Evolutionary conservation across 2,329 filamentous ascomycete genomes (phyloP).

Genomic region (Gnomoniopsis smithogilvyi): DNA sequence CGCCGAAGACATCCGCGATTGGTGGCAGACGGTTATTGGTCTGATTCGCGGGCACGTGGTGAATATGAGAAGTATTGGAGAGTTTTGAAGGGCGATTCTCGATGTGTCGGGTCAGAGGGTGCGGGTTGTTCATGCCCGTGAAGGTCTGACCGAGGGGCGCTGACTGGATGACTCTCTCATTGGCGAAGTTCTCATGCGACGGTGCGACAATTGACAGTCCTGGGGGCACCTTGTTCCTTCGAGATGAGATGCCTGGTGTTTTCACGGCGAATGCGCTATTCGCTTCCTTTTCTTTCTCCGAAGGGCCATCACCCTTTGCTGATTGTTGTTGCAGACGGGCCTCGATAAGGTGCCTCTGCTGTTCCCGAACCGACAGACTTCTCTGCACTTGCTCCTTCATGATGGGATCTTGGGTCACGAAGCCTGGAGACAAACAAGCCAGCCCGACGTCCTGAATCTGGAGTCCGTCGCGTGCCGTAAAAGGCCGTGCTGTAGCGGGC

Average conservation of each 20-base stretch:
- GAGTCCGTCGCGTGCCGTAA: slow-evolving; percentile 72
- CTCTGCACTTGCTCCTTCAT: slow-evolving; percentile 95
- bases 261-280: slow-evolving; percentile 53
- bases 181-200: slow-evolving; percentile 85
- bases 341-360: slow-evolving; percentile 94
- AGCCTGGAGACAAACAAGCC: slow-evolving; percentile 91
- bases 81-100: slow-evolving; percentile 80
- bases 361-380: slow-evolving; percentile 88
- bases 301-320: slow-evolving; percentile 68
- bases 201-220: slow-evolving; percentile 94
- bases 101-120: slow-evolving; percentile 73
- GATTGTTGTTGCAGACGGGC: slow-evolving; percentile 83
- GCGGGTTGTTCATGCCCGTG: slow-evolving; percentile 79
- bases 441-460: slow-evolving; percentile 91
- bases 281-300: slow-evolving; percentile 52
- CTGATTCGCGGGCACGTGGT: slow-evolving; percentile 83
- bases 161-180: slow-evolving; percentile 94
- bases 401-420: slow-evolving; percentile 91
- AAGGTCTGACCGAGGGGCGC: slow-evolving; percentile 94
- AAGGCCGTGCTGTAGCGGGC: slow-evolving; percentile 63
- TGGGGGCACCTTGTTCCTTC: slow-evolving; percentile 77
- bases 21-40: slow-evolving; percentile 90
- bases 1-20: slow-evolving; percentile 91
- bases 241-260: slow-evolving; percentile 66
- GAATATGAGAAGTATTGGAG: slow-evolving; percentile 82